Conservation (phyloP, 1,139 yeast species). For the Saccharomyces pastorianus region DNA sequence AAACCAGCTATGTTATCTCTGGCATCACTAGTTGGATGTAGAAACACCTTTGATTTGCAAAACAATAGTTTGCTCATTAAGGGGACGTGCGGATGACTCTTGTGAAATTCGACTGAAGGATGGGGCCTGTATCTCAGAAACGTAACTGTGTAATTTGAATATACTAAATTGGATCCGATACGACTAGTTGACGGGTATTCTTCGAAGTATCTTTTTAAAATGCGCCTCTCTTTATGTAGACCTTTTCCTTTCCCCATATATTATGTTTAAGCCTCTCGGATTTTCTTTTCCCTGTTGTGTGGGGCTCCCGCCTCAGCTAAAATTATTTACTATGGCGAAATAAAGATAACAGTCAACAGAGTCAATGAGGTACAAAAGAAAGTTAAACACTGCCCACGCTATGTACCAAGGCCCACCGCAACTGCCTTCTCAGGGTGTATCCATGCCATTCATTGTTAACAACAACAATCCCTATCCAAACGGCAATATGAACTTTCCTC, state of each 20-base stretch:
- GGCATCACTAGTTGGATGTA: conserved; percentile 71
- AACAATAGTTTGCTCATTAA: conserved; percentile 13
- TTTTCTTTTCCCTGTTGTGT: background rate
- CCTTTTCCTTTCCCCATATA: background rate
- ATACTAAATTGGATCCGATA: background rate
- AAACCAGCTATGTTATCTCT: conserved; percentile 76
- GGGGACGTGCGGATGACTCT: background rate
- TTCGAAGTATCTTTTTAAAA: background rate
- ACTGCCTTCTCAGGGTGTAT: background rate
- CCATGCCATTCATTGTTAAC: background rate
- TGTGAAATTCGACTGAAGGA: background rate
- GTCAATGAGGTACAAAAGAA: background rate
- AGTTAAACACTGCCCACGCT: background rate
- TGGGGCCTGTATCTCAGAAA: background rate
- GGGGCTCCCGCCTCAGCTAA: background rate
- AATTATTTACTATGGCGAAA: background rate
- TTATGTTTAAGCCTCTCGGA: background rate
- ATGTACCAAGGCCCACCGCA: background rate
- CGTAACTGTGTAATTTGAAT: background rate
- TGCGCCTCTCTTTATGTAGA: background rate
- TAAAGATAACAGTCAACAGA: background rate
- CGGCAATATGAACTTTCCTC: background rate
- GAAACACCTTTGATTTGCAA: conserved; percentile 62
- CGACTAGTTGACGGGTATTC: background rate
- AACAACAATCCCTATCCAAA: background rate